phyloP scores from a whole-genome alignment of 129 eudicot genomes.

The Tagetes erecta region DNA sequence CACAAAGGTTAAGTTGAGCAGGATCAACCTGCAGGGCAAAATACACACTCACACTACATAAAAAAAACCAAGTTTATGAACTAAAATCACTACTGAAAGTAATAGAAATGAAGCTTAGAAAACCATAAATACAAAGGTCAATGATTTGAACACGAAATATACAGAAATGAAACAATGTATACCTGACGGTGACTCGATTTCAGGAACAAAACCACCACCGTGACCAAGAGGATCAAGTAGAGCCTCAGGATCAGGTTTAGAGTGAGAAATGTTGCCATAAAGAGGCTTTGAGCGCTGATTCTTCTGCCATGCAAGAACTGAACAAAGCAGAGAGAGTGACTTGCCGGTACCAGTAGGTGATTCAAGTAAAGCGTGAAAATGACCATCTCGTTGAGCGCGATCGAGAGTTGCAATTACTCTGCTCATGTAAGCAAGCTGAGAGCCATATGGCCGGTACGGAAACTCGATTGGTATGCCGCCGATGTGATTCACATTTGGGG shows the following conservation, averaged over 20 bases:
- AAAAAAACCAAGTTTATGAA: neutral
- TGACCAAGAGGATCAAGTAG: conserved; percentile 54
- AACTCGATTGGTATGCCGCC: conserved; percentile 85
- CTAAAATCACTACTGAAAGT: neutral
- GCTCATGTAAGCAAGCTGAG: conserved; percentile 86
- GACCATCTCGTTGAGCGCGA: conserved; percentile 76
- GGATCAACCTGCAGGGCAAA: neutral
- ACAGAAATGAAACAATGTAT: neutral
- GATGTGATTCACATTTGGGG: conserved; percentile 43
- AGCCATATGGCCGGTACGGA: conserved; percentile 84
- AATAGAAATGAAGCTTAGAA: neutral
- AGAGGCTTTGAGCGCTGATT: conserved; percentile 39
- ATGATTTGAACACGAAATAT: neutral
- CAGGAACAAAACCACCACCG: conserved; percentile 87
- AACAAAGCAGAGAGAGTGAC: conserved; percentile 85
- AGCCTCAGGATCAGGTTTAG: conserved; percentile 63
- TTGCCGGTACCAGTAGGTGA: conserved; percentile 98
- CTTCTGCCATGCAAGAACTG: conserved; percentile 89
- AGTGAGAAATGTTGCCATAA: conserved; percentile 31
- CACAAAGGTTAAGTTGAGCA: neutral
- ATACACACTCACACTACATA: neutral
- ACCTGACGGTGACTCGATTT: conserved; percentile 65
- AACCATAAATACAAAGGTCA: neutral
- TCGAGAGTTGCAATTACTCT: conserved; percentile 81
- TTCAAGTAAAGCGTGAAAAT: conserved; percentile 83